Evolutionary conservation across 495 filamentous ascomycete genomes (phyloP), one percentile per base, ranked within the genome.

Genomic region (Massariosphaeria phaeospora): DNA sequence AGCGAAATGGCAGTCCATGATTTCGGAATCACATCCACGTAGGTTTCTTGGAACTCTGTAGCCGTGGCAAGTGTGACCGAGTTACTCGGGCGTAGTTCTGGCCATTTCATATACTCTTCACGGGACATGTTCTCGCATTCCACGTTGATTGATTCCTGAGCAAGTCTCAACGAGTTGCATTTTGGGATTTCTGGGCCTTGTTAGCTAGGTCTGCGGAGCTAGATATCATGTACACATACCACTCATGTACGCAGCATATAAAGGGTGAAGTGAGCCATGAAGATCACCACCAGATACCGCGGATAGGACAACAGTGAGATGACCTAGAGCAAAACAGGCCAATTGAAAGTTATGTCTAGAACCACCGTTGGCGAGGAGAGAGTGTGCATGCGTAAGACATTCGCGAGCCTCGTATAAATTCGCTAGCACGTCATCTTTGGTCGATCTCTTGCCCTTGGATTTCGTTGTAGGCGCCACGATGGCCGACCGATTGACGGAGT

Each of bases 1-100:
- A 98, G 71, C 0, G 91, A 96, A 7, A 97, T 72, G 4, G 88
- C 88, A 33, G 83, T 89, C 93, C 93, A 98, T 20, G 74, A 68
- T 18, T 73, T 68, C 0, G 93, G 94, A 25, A 97, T 82, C 48
- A 94, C 87, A 61, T 91, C 86, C 54, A 90, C 72, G 64, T 82
- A 89, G 29, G 89, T 79, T 35, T 70, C 68, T 63, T 88, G 84
- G 57, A 90, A 86, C 8, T 64, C 40, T 10, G 30, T 27, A 59
- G 69, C 46, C 69, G 69, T 65, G 77, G 69, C 33, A 80, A 80
- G 15, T 72, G 66, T 5, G 70, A 67, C 6, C 21, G 30, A 33
- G 45, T 11, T 68, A 68, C 26, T 70, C 48, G 70, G 61, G 66
- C 70, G 21, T 25, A 65, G 12, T 51, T 62, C 52, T 44, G 78